phyloP scores from a whole-genome alignment of 2,329 filamentous ascomycete genomes.

The Triangularia verruculosa region DNA sequence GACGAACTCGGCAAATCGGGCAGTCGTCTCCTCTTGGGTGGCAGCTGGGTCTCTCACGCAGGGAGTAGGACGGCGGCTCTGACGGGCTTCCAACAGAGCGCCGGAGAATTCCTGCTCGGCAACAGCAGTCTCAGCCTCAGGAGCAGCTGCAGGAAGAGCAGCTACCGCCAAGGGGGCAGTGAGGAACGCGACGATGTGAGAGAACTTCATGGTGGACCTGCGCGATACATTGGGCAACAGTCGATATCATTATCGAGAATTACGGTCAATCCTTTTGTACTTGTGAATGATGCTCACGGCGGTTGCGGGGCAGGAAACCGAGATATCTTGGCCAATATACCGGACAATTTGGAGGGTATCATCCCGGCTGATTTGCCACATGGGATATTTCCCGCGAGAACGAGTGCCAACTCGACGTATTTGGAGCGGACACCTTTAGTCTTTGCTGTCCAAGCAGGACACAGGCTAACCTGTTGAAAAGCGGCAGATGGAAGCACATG shows the following conservation, averaged over 20 bases:
- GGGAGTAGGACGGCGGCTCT: conserved; percentile 14
- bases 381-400: neutral
- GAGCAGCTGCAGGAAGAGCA: conserved; percentile 1
- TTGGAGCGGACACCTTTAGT: neutral
- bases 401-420: neutral
- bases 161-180: conserved; percentile 6
- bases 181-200: conserved; percentile 1
- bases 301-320: neutral
- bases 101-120: neutral
- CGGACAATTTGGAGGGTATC: conserved; percentile 8
- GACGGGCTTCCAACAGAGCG: neutral
- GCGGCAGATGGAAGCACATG: neutral
- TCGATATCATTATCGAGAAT: no score
- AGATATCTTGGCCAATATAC: conserved; percentile 13
- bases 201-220: conserved; percentile 3
- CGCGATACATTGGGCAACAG: no score
- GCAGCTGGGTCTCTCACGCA: conserved; percentile 19
- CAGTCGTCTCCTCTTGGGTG: conserved; percentile 12
- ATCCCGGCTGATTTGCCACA: conserved; percentile 19
- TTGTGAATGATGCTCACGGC: neutral
- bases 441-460: neutral
- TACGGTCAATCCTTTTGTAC: no score
- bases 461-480: neutral
- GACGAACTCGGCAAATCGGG: conserved; percentile 18
- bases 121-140: neutral